Conservation (phyloP, 495 filamentous ascomycete genomes). For the Podospora fimiseda region DNA sequence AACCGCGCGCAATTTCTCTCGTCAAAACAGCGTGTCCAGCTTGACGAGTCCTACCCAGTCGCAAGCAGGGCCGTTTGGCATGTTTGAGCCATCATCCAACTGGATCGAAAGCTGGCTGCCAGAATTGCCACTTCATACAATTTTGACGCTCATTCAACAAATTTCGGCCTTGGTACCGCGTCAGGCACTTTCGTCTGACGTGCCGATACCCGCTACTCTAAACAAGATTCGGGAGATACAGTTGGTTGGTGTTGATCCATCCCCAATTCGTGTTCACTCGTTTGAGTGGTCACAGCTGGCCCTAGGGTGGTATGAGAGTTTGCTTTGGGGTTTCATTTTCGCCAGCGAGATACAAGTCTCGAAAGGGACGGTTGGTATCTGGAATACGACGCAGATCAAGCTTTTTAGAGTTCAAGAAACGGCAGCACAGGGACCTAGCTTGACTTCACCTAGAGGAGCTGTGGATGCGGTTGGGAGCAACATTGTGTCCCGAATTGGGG, state of each 20-base stretch:
- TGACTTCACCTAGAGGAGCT: slow-evolving; percentile 79
- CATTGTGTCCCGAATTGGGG: slow-evolving; percentile 80
- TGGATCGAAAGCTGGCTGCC: slow-evolving; percentile 95
- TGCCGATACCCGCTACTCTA: slow-evolving; percentile 28
- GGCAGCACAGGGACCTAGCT: slow-evolving; percentile 67
- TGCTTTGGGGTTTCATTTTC: slow-evolving; percentile 96
- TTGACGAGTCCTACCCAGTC: slow-evolving; percentile 55
- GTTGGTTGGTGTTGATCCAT: slow-evolving; percentile 62
- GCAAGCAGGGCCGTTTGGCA: slow-evolving; percentile 55
- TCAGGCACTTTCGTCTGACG: slow-evolving; percentile 31
- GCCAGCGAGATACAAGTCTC: slow-evolving; percentile 80
- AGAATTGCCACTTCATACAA: slow-evolving; percentile 84
- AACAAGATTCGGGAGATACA: slow-evolving; percentile 36
- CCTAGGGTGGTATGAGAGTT: slow-evolving; percentile 91
- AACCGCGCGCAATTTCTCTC: slow-evolving; percentile 71
- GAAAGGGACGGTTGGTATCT: slow-evolving; percentile 86
- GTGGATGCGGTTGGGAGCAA: slow-evolving; percentile 95
- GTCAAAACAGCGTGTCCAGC: slow-evolving; percentile 87
- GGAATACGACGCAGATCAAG: slow-evolving; percentile 85
- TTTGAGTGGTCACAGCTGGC: slow-evolving; percentile 94
- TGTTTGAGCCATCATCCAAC: slow-evolving; percentile 70
- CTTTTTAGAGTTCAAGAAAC: slow-evolving; percentile 88
- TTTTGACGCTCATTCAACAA: slow-evolving; percentile 70
- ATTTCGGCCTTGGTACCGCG: slow-evolving; percentile 44
- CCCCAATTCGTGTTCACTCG: slow-evolving; percentile 70